Evolutionary conservation across 257 asterid species (phyloP), one percentile per base, ranked within the genome.

Genomic region (Ligustrum vulgare): DNA sequence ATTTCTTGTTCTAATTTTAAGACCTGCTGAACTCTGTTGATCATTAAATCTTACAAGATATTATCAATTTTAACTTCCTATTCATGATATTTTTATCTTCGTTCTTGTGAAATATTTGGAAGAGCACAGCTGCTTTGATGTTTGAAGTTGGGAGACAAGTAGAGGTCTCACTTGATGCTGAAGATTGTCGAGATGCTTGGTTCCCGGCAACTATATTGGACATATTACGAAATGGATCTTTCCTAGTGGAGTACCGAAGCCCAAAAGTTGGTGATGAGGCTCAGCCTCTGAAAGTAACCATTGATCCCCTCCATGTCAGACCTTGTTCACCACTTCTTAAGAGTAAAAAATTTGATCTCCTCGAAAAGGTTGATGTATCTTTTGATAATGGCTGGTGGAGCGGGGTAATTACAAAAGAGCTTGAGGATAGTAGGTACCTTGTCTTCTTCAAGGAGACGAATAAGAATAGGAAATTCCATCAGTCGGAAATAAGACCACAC

Each of bases 251-350:
- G 74, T 80, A 73, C 37, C 70, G 37, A 77, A 43, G 49, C 56
- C 76, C 12, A 71, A 20, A 15, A 62, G 60, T 23, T 20, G 76
- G 73, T 69, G 60, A 71, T 4, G 68, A 69, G 28, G 81, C 77
- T 11, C 69, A 35, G 54, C 39, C 45, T 43, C n/a, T 11, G 63
- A 80, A 77, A 77, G 81, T 71, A 77, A 73, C 67, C 4, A 79
- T 90, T 63, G 89, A 85, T 81, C 77, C 81, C 58, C 63, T 64
- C 72, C 92, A 85, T 73, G 80, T 93, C 71, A 88, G 97, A 35
- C 98, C 98, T 68, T 81, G 83, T 71, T 96, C 97, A 25, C 97
- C 97, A 9, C 83, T 22, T 75, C 86, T 91, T 45, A 84, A 86
- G 79, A 84, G 72, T 41, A 87, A 78, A 56, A 76, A 70, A 25